phyloP scores from a whole-genome alignment of 176 grass and related monocot species.

The Carex kokanica region DNA sequence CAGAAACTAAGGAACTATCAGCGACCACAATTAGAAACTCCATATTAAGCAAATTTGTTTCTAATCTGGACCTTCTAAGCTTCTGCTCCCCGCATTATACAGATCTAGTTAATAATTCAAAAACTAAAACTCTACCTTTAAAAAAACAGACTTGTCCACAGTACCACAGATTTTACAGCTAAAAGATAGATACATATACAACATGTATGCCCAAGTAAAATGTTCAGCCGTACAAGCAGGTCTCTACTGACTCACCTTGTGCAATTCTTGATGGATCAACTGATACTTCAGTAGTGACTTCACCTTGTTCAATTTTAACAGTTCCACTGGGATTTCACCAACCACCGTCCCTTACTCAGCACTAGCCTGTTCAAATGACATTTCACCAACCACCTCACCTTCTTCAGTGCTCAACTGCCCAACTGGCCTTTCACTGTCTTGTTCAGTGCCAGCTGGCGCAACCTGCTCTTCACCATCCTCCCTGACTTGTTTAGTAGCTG shows the following conservation, averaged over 20 bases:
- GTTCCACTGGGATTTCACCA: constrained; percentile 14
- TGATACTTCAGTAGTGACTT: constrained; percentile 16
- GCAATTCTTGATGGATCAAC: constrained; percentile 4
- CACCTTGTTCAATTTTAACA: constrained; percentile 13
- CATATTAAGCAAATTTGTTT: constrained; percentile 11
- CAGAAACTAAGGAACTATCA: constrained; percentile 10
- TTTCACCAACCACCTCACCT: constrained; percentile 24
- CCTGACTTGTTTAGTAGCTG: not conserved
- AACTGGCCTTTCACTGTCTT: constrained; percentile 1
- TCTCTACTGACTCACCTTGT: constrained; percentile 8
- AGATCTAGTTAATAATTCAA: constrained; percentile 13
- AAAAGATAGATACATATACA: constrained; percentile 14
- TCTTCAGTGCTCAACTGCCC: not conserved
- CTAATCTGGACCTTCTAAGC: not conserved
- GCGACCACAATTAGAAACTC: not conserved
- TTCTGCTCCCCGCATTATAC: not conserved
- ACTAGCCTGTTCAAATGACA: not conserved
- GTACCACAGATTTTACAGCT: constrained; percentile 22
- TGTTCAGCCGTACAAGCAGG: constrained; percentile 3
- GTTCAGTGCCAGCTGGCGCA: not conserved
- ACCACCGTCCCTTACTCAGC: not conserved
- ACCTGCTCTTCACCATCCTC: not conserved
- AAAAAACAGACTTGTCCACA: not conserved
- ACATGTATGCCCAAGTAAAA: not conserved
- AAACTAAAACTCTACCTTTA: not conserved